These are phyloP conservation scores for Rhytidiadelphus loreus DNA, from an alignment of 225 moss, liverwort and hornwort species.

Conservation along the genomic window DNA sequence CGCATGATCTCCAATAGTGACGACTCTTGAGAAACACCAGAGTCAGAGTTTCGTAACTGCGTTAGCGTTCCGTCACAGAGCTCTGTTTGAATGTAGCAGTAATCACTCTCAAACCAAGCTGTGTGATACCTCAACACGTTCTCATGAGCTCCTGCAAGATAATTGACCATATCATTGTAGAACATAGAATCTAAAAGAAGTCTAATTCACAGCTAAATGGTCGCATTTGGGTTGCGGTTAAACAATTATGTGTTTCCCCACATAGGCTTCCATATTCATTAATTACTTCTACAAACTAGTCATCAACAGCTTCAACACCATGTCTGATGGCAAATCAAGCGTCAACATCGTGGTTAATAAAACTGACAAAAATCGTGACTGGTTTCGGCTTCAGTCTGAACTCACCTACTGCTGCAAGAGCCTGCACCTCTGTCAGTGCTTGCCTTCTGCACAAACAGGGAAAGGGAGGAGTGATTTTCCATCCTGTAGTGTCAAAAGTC, in stretches of 20 bases:
- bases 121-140: conserved; percentile 82
- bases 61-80: conserved; percentile 59
- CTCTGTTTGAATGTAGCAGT: conserved; percentile 91
- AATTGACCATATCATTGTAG: not conserved
- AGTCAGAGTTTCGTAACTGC: conserved; percentile 52
- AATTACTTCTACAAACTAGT: not conserved
- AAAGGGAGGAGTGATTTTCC: not conserved
- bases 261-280: not conserved
- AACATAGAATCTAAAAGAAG: not conserved
- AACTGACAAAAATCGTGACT: not conserved
- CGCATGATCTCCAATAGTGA: conserved; percentile 60
- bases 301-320: not conserved
- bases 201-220: not conserved
- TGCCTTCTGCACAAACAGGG: conserved; percentile 46
- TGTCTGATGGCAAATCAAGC: not conserved
- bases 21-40: conserved; percentile 48
- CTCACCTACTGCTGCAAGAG: conserved; percentile 84
- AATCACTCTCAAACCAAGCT: conserved; percentile 95
- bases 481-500: not conserved
- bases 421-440: conserved; percentile 93
- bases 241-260: not conserved
- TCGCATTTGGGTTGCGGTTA: not conserved
- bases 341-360: not conserved
- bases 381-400: not conserved
- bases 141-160: conserved; percentile 58